A percentile compares a stretch with the other conserved stretches of the same genome.
phyloP scores from a whole-genome alignment of 352 stramenopile genomes.

The Globisporangium nunn region DNA sequence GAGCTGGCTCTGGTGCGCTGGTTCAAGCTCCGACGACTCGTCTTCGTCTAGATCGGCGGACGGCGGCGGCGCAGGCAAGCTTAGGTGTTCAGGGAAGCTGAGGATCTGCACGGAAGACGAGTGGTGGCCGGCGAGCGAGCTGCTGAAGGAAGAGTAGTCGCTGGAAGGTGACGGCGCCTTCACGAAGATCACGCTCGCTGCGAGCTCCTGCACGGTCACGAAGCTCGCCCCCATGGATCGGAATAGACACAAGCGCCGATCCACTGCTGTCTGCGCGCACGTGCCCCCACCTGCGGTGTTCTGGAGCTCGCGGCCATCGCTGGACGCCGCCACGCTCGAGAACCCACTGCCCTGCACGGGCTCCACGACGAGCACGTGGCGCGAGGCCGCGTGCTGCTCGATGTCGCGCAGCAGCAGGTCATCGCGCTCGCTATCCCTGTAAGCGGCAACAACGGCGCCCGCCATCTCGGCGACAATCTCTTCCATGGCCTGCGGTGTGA shows the following conservation, averaged over 20 bases:
- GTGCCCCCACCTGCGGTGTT: background rate
- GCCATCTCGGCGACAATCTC: conserved; percentile 70
- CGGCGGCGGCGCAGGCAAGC: conserved; percentile 20
- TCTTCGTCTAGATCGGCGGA: conserved; percentile 16
- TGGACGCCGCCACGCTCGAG: conserved; percentile 46
- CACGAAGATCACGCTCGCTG: conserved; percentile 77
- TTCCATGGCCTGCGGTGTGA: conserved; percentile 69
- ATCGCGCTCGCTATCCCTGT: conserved; percentile 45
- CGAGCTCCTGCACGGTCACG: conserved; percentile 74
- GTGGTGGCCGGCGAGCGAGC: conserved; percentile 44
- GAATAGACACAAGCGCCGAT: conserved; percentile 55
- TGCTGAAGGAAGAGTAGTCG: conserved; percentile 52
- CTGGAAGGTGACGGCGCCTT: conserved; percentile 47
- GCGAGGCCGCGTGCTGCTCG: conserved; percentile 34
- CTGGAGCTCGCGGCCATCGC: conserved; percentile 28
- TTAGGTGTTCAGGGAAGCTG: conserved; percentile 70
- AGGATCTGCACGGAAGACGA: conserved; percentile 42
- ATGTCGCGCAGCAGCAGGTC: conserved; percentile 49
- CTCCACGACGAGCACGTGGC: conserved; percentile 61
- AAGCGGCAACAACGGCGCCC: conserved; percentile 54
- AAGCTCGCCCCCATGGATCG: conserved; percentile 59
- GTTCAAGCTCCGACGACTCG: background rate
- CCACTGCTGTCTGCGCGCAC: conserved; percentile 20
- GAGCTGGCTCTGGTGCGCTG: background rate
- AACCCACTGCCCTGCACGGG: conserved; percentile 38